A percentile compares a stretch with the other conserved stretches of the same genome.
These are phyloP conservation scores for Sparassis latifolia DNA, from an alignment of 1,284 basidiomycete genomes.

Conservation along the genomic window DNA sequence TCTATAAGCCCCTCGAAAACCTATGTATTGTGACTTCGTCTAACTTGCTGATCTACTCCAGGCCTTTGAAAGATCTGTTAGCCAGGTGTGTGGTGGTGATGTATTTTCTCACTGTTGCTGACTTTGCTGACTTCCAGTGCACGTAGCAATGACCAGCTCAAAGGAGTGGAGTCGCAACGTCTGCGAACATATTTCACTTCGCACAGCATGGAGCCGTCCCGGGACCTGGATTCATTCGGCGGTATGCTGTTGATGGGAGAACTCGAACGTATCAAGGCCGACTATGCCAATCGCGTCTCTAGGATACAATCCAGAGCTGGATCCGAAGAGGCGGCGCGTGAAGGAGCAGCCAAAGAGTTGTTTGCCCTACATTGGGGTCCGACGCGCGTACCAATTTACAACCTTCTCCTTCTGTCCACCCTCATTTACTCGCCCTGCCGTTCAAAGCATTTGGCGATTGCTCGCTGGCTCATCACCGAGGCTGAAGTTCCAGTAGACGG, in stretches of 20 bases:
- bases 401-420: slow-evolving; percentile 28
- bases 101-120: too few species aligned
- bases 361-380: slow-evolving; percentile 32
- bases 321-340: slow-evolving; percentile 11
- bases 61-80: too few species aligned
- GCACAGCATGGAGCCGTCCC: slow-evolving; percentile 26
- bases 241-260: slow-evolving; percentile 22
- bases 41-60: too few species aligned
- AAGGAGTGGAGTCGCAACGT: slow-evolving; percentile 32
- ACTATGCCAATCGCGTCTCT: slow-evolving; percentile 22
- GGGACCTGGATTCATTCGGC: slow-evolving; percentile 32
- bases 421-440: slow-evolving; percentile 20
- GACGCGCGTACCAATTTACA: slow-evolving; percentile 31
- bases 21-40: too few species aligned
- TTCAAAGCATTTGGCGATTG: slow-evolving; percentile 23
- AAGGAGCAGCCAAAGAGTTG: slow-evolving; percentile 24
- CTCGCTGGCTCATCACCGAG: slow-evolving; percentile 28
- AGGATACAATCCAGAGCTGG: slow-evolving; percentile 1
- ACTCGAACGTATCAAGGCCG: slow-evolving; percentile 21
- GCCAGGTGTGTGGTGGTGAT: too few species aligned
- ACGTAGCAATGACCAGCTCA: slow-evolving; percentile 25
- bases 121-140: too few species aligned
- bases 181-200: slow-evolving; percentile 30
- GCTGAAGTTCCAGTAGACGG: slow-evolving; percentile 33
- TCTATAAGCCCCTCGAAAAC: too few species aligned